Base-by-base conservation (phyloP, 2,329 filamentous ascomycete genomes). In the Monosporascus cannonballus region DNA sequence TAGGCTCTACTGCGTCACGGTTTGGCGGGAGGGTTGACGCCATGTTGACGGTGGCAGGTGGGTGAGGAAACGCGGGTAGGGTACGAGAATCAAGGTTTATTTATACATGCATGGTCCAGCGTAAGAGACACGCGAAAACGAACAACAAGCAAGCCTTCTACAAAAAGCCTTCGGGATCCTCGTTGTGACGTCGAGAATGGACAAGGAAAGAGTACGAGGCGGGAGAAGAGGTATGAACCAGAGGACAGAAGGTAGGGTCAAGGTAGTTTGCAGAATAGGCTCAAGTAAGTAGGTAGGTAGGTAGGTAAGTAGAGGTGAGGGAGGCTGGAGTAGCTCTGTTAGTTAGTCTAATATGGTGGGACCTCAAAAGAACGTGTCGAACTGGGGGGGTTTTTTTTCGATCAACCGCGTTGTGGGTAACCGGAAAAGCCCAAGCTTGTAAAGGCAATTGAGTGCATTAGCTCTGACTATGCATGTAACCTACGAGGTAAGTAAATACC, bases 61-160 rank as follows among this genome's bases (percentile, higher is more conserved):
- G 54, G 56, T 53, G 59, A 57, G 46, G 59, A 66, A 61, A 61
- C 62, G 63, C 53, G 61, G 46, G 57, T 60, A 53, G 55, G 49
- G 59, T 48, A 63, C 62, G 64, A 63, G 49, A 34, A 56, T 36
- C 27, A 51, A 50, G 47, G 37, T 25, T 48, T 55, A 25, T 46
- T 56, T 62, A 65, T 54, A 50, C 45, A 62, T 58, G 56, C 59
- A 65, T 61, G 48, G 58, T 62, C 65, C 49, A 51, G 42, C 30
- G 56, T 56, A 54, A 50, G 56, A 49, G 53, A 34, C 4, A 34
- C 30, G 30, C 11, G 30, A 48, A 46, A 42, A 50, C 20, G 55
- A 59, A 59, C 56, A 56, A 60, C 45, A 59, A 55, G 59, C 51
- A 52, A 50, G 50, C 54, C 55, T 54, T 49, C 41, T 41, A 39